Evolutionary conservation across 2,329 filamentous ascomycete species (phyloP).

Genomic region (Verticillium zaregamsianum): DNA sequence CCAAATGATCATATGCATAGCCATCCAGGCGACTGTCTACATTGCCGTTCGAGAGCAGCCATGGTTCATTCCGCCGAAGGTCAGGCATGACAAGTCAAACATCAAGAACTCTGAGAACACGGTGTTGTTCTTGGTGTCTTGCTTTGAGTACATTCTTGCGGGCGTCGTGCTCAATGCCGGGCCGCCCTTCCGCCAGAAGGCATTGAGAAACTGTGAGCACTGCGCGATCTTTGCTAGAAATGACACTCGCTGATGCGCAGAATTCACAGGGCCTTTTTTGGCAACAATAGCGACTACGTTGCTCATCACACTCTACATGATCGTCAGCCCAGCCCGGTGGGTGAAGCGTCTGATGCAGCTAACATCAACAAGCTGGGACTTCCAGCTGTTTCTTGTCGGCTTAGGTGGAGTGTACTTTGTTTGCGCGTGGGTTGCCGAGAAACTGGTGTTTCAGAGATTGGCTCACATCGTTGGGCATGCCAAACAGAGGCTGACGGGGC

Average conservation of each 20-base stretch:
- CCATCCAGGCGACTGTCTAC: slow-evolving; percentile 72
- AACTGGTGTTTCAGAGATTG: slow-evolving; percentile 62
- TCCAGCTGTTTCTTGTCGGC: slow-evolving; percentile 67
- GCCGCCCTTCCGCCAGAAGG: slow-evolving; percentile 78
- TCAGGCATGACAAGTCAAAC: slow-evolving; percentile 76
- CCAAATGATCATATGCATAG: slow-evolving; percentile 77
- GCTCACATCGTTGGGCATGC: slow-evolving; percentile 62
- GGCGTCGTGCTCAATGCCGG: slow-evolving; percentile 90
- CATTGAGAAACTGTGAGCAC: slow-evolving; percentile 70
- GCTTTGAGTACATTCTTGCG: slow-evolving; percentile 91
- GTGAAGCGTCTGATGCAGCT: slow-evolving; percentile 77
- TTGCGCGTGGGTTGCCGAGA: slow-evolving; percentile 68
- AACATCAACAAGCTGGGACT: slow-evolving; percentile 68
- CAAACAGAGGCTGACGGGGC: slow-evolving; percentile 53
- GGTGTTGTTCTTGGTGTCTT: slow-evolving; percentile 81
- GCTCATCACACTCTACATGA: slow-evolving; percentile 71
- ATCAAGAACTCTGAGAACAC: slow-evolving; percentile 93
- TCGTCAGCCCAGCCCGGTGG: slow-evolving; percentile 68
- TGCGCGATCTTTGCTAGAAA: slow-evolving; percentile 1
- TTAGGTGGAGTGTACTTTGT: slow-evolving; percentile 67
- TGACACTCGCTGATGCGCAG: slow-evolving; percentile 13
- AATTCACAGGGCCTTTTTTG: slow-evolving; percentile 69
- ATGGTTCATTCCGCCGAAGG: slow-evolving; percentile 80
- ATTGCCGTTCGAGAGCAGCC: slow-evolving; percentile 70
- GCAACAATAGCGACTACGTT: slow-evolving; percentile 68